Base-by-base conservation (phyloP, 1,139 yeast species). In the Hyphopichia buzzinii region DNA sequence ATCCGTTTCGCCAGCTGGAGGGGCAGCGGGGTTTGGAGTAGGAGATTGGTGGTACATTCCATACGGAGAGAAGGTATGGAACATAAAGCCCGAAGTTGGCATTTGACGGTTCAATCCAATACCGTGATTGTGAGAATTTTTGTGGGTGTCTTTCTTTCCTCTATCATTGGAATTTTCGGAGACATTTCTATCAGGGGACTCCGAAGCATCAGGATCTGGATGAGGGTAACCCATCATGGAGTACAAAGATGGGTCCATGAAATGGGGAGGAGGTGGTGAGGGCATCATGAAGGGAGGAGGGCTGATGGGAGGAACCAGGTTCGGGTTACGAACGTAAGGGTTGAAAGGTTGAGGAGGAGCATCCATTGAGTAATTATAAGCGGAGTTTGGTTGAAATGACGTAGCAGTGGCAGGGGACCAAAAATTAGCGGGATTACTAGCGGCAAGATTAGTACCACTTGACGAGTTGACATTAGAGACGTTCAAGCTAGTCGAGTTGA, bases 361-460 rank as follows among this genome's bases (percentile, higher is more conserved):
- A 17, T 59, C 64, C 50, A 56, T 55, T 31, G 64, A 62, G 41
- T 65, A 59, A 36, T 51, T 58, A 40, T 52, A 55, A 16, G 54
- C 31, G 28, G 46, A 44, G 5, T 52, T 49, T 17, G 85, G 82
- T 13, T 79, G 77, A 49, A 80, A 80, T 2, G 80, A 59, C 10
- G 80, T 58, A 2, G 82, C 80, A 13, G 81, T 62, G 3, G 84
- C 84, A 0, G 84, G 84, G 51, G 79, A 79, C 86, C 86, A 81
- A 46, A 79, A 75, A 47, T 50, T 59, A 11, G 62, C 67, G 7
- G 68, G 59, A 35, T 44, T 50, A 26, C 49, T 55, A 2, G 62
- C 49, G 25, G 50, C 48, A 32, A 50, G 49, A 2, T 56, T 52
- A 13, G 52, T 35, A 16, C 42, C 46, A 52, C 55, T 13, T 57